Base-by-base conservation (phyloP, 1,284 basidiomycete genomes). In the Papiliotrema nemorosa region DNA sequence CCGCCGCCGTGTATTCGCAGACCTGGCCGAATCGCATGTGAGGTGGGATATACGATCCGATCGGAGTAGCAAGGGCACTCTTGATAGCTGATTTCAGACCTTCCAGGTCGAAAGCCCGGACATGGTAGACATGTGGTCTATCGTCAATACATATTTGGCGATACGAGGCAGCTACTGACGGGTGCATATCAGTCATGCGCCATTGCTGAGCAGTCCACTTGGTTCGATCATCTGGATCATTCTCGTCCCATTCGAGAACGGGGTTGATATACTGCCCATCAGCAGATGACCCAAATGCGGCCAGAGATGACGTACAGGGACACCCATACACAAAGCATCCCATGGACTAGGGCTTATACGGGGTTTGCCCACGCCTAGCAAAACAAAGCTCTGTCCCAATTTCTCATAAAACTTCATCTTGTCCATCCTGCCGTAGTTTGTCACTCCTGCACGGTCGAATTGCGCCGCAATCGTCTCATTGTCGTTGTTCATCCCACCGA, bases 201-300 rank as follows among this genome's bases (percentile, higher is more conserved):
- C 62, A 64, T 49, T 76, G 73, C 54, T 78, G 76, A 22, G 72
- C 55, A 20, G 54, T 27, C 77, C 76, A 78, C 20, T 59, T 54
- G 1, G 52, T 39, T 18, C 67, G 53, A 50, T 77, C 65, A 10
- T 49, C 21, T 2, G 72, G 75, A 43, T 75, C 57, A 1, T 60
- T 46, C 16, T 54, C 46, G 48, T 77, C 67, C 74, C 75, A 76
- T 12, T 59, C 47, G 7, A 64, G 22, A 25, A 77, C 65, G 1
- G 75, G 76, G 52, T 78, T 78, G 57, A 78, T 72, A 59, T 77
- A 78, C 53, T 75, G 59, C 12, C 59, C 58, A 29, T 57, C 40
- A 57, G 59, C 33, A 7, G 29, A 31, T 31, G 9, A 31, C 9
- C 29, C 7, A 31, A 14, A 31, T 31, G 9, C 29, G 7, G 29